Percentiles rank a stretch among this genome's conserved stretches.
Evolutionary conservation across 805 yeast species (phyloP).

Genomic region (Starmerella scarabaei): DNA sequence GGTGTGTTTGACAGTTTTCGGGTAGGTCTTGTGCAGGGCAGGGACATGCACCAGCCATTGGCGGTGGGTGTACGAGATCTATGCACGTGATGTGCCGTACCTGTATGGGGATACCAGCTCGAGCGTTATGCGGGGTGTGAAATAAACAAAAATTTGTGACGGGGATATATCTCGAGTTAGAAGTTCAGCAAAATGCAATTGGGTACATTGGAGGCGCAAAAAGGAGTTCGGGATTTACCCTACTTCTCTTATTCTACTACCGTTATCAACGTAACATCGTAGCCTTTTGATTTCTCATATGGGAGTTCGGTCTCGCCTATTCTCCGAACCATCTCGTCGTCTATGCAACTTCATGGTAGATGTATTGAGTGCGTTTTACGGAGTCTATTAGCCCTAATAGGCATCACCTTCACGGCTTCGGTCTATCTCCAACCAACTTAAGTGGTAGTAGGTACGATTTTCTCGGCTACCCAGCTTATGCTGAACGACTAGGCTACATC

Average conservation of each 20-base stretch:
- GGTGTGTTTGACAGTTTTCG: too few relatives aligned
- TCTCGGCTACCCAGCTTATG: background rate
- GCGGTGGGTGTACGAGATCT: too few relatives aligned
- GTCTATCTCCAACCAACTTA: background rate
- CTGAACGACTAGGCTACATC: background rate
- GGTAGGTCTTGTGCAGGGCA: too few relatives aligned
- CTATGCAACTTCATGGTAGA: background rate
- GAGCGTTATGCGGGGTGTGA: too few relatives aligned
- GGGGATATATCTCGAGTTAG: too few relatives aligned
- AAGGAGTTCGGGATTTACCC: constrained; percentile 1
- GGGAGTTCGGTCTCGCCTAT: background rate
- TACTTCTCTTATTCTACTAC: background rate
- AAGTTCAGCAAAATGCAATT: too few relatives aligned
- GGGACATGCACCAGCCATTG: too few relatives aligned
- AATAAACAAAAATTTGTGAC: too few relatives aligned
- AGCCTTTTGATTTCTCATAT: background rate
- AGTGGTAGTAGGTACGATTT: background rate
- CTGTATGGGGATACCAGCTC: too few relatives aligned
- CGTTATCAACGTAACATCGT: too few relatives aligned
- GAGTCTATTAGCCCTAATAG: background rate
- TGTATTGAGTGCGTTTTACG: background rate
- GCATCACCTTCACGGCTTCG: too few relatives aligned
- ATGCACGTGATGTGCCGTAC: too few relatives aligned
- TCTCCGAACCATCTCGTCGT: background rate
- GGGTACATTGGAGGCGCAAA: background rate